A percentile compares a stretch with the other conserved stretches of the same genome.
phyloP scores from a whole-genome alignment of 2,329 filamentous ascomycete species.

The Fusarium torulosum region DNA sequence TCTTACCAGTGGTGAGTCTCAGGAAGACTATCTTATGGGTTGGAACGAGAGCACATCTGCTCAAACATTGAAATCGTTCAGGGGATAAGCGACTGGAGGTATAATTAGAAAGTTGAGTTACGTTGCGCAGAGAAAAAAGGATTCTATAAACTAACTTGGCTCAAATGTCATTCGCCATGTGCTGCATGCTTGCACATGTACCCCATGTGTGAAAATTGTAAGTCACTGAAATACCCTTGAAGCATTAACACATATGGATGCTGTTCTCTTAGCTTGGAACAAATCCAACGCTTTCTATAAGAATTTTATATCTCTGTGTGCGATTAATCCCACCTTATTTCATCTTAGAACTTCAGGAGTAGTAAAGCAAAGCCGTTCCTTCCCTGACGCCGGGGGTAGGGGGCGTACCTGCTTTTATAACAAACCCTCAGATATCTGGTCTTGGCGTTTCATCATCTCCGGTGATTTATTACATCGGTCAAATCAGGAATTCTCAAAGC shows the following conservation, averaged over 20 bases:
- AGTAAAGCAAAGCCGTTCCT: neutral
- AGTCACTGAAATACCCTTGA: too few relatives aligned
- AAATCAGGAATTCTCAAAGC: too few relatives aligned
- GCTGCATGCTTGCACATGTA: neutral
- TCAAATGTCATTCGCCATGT: neutral
- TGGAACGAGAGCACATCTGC: neutral
- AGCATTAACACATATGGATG: too few relatives aligned
- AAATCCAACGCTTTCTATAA: too few relatives aligned
- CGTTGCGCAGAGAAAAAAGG: neutral
- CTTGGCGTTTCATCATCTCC: too few relatives aligned
- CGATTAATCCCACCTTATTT: too few relatives aligned
- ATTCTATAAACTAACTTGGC: neutral
- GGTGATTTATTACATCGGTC: neutral
- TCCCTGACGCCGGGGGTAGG: neutral
- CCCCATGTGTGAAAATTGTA: too few relatives aligned
- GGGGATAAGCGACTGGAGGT: neutral
- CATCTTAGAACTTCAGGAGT: too few relatives aligned
- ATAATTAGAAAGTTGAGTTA: neutral
- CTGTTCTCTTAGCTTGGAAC: too few relatives aligned
- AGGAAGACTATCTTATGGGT: neutral
- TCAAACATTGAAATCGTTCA: neutral
- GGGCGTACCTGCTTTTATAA: neutral
- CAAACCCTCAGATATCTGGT: neutral
- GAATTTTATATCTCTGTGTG: too few relatives aligned
- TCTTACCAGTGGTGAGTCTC: constrained; percentile 18